phyloP scores from a whole-genome alignment of 139 green algal species.

The Dunaliella primolecta region DNA sequence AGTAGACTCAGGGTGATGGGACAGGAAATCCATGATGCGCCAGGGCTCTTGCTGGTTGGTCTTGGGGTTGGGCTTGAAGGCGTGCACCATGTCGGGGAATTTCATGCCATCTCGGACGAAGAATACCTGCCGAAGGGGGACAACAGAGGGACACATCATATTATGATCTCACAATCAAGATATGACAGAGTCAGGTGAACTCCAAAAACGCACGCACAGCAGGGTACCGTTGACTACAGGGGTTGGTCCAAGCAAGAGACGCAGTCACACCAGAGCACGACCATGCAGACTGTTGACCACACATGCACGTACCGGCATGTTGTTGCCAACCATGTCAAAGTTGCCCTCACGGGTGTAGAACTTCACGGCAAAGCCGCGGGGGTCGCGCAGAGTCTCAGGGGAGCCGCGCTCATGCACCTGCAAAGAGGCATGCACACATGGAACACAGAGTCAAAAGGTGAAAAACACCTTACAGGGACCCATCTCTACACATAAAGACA shows the following conservation, averaged over 20 bases:
- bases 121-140: constrained; percentile 62
- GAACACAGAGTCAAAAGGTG: too few relatives aligned
- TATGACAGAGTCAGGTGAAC: too few relatives aligned
- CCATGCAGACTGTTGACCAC: too few relatives aligned
- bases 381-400: constrained; percentile 88
- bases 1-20: constrained; percentile 83
- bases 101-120: constrained; percentile 96
- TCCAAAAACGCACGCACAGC: too few relatives aligned
- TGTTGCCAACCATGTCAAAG: constrained; percentile 89
- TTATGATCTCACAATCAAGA: neutral
- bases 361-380: constrained; percentile 90
- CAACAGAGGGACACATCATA: neutral
- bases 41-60: constrained; percentile 92
- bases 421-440: too few relatives aligned
- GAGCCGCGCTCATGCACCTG: constrained; percentile 56
- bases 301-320: constrained; percentile 70
- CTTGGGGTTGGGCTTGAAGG: constrained; percentile 96
- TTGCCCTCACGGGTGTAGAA: constrained; percentile 96
- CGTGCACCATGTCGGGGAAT: constrained; percentile 96
- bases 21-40: constrained; percentile 97
- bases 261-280: too few relatives aligned
- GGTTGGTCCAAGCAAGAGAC: too few relatives aligned
- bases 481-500: too few relatives aligned
- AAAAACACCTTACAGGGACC: too few relatives aligned
- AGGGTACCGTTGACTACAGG: too few relatives aligned